Evolutionary conservation across 257 asterid species (phyloP).

Genomic region (Salvia rosmarinus): DNA sequence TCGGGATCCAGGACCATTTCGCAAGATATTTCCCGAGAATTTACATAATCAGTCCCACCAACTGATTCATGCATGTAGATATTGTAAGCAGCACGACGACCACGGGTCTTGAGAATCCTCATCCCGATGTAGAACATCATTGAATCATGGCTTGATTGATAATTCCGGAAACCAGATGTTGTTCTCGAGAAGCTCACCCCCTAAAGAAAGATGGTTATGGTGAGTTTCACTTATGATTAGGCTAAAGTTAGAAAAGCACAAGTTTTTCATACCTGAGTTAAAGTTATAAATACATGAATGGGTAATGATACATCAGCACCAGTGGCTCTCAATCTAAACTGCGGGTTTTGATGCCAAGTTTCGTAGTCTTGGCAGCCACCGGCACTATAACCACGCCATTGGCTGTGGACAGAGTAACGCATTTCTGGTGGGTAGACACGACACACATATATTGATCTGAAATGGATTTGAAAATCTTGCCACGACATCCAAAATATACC

Average conservation of each 20-base stretch:
- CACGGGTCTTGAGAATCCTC: slow-evolving; percentile 97
- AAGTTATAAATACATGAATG: slow-evolving; percentile 89
- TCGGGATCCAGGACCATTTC: slow-evolving; percentile 99
- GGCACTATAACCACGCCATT: slow-evolving; percentile 97
- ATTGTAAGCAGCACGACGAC: slow-evolving; percentile 93
- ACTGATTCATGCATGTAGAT: slow-evolving; percentile 96
- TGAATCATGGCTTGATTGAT: slow-evolving; percentile 92
- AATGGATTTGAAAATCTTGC: slow-evolving; percentile 99
- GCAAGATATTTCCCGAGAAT: slow-evolving; percentile 96
- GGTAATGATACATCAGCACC: slow-evolving; percentile 94
- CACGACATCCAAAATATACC: slow-evolving; percentile 99
- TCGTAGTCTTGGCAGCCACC: slow-evolving; percentile 99
- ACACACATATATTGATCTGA: slow-evolving; percentile 94
- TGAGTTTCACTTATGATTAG: not conserved
- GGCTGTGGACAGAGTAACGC: slow-evolving; percentile 94
- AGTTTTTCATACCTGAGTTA: slow-evolving; percentile 72
- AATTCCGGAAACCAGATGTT: slow-evolving; percentile 91
- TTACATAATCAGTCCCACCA: slow-evolving; percentile 97
- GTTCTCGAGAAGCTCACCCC: slow-evolving; percentile 99
- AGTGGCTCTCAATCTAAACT: slow-evolving; percentile 80
- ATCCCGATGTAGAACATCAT: slow-evolving; percentile 97
- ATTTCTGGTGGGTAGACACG: slow-evolving; percentile 99
- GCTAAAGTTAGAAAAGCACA: not conserved
- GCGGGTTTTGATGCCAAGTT: slow-evolving; percentile 99
- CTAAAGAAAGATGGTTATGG: slow-evolving; percentile 38